Conservation (phyloP, 768 basidiomycete genomes). For the Melanogaster broomeanus region DNA sequence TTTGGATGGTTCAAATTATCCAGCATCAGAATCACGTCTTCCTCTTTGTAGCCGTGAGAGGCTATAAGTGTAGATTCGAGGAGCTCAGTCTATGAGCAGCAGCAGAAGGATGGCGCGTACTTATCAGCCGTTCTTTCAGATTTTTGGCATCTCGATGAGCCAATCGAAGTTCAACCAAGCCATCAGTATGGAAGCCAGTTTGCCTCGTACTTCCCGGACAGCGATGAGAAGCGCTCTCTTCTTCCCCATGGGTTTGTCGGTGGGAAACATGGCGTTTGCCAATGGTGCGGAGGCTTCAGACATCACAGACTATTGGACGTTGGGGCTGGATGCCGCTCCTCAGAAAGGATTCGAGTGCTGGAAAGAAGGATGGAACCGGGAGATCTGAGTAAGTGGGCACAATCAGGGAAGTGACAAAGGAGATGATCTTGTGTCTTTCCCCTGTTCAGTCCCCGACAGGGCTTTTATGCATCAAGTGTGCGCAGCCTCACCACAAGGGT, state of each 20-base stretch:
- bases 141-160: constrained; percentile 21
- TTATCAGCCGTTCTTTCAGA: constrained; percentile 17
- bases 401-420: no score
- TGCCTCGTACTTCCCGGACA: constrained; percentile 9
- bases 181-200: not conserved
- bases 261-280: not conserved
- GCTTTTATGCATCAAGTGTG: no score
- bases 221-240: constrained; percentile 25
- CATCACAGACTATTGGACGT: not conserved
- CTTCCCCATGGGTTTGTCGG: not conserved
- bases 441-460: no score
- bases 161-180: constrained; percentile 8
- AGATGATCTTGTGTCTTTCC: no score
- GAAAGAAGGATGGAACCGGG: not conserved
- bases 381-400: no score
- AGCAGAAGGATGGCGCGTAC: constrained; percentile 4
- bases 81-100: not conserved
- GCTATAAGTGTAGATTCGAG: constrained; percentile 27
- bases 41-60: constrained; percentile 37
- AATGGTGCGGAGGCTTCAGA: not conserved
- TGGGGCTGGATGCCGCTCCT: no score
- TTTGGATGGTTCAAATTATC: constrained; percentile 34
- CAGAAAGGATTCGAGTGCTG: not conserved
- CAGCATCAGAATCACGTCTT: constrained; percentile 45
- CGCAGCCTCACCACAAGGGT: no score